Base-by-base conservation (phyloP, 1,139 yeast genomes). In the Kodamaea derodonti region DNA sequence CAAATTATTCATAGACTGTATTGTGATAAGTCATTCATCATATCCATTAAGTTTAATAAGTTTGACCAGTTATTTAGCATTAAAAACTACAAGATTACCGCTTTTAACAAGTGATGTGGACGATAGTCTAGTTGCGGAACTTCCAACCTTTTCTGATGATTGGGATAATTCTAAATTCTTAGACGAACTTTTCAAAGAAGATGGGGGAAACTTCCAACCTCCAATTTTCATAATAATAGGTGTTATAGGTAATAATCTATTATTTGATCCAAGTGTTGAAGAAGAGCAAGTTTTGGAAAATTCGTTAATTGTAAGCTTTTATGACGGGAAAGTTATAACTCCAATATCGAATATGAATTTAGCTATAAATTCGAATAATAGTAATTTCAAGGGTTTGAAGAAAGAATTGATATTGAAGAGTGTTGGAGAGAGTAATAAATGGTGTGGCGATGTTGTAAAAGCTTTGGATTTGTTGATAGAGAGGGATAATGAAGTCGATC, bases 111-210 rank as follows among this genome's bases (percentile, higher is more conserved):
- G 95, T 14, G 78, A 72, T 17, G 75, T 58, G 55, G 67, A 76
- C 41, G 78, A 72, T 46, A 66, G 62, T 29, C 77, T 74, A 35
- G 60, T 84, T 13, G 95, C 85, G 51, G 96, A 88, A 56, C 80
- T 85, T 43, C 97, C 97, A 1, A 85, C 88, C 1, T 90, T 90
- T 52, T 81, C 90, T 29, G 97, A 88, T 50, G 95, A 80, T 53
- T 90, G 84, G 92, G 83, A 70, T 50, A 69, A 65, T 43, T 76
- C 82, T 23, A 67, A 49, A 37, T 69, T 55, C 30, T 58, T 84
- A 24, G 65, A 73, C 2, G 61, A 58, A 4, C 45, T 50, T 30
- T 51, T 60, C 7, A 49, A 52, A 27, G 30, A 27, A n/a, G 51
- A 51, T 4, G 41, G 38, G 2, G 36, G 37, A n/a, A 36, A 38